Percentiles rank a stretch among this genome's conserved stretches.
Evolutionary conservation across 1,284 basidiomycete genomes (phyloP).

Genomic region (Cutaneotrichosporon mucoides): DNA sequence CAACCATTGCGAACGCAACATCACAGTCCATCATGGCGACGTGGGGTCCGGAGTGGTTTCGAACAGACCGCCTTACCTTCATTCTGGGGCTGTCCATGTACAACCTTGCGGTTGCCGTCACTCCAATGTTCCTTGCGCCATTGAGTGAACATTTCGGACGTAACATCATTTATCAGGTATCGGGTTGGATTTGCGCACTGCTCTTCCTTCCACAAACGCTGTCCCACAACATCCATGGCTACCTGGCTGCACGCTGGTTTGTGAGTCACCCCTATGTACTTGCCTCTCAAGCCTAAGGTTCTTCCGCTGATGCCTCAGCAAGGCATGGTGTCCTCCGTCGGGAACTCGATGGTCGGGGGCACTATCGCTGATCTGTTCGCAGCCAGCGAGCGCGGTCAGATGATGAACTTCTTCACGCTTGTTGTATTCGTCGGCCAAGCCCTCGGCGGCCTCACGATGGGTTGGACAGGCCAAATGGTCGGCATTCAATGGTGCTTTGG

Average conservation of each 20-base stretch:
- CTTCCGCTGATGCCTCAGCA: constrained; percentile 20
- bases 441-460: constrained; percentile 23
- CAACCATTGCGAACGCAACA: constrained; percentile 25
- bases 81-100: constrained; percentile 25
- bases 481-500: constrained; percentile 41
- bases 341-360: constrained; percentile 43
- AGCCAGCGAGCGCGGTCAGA: constrained; percentile 41
- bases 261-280: too few species aligned
- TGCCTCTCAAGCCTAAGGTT: too few species aligned
- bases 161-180: constrained; percentile 40
- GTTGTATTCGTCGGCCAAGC: constrained; percentile 45
- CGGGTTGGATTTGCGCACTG: constrained; percentile 27
- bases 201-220: constrained; percentile 44
- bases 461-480: constrained; percentile 28
- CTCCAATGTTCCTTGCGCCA: constrained; percentile 42
- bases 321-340: constrained; percentile 34
- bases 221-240: constrained; percentile 32
- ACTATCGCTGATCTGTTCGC: constrained; percentile 46
- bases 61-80: constrained; percentile 22
- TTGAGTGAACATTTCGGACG: constrained; percentile 40
- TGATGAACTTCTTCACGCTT: constrained; percentile 49
- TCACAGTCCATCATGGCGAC: constrained; percentile 24
- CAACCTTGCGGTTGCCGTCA: constrained; percentile 32
- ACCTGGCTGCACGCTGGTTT: constrained; percentile 41
- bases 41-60: constrained; percentile 30